Percentiles rank a stretch among this genome's conserved stretches.
These are phyloP conservation scores for Ceratobasidium sp. DNA, from an alignment of 1,284 basidiomycete species.

Conservation along the genomic window DNA sequence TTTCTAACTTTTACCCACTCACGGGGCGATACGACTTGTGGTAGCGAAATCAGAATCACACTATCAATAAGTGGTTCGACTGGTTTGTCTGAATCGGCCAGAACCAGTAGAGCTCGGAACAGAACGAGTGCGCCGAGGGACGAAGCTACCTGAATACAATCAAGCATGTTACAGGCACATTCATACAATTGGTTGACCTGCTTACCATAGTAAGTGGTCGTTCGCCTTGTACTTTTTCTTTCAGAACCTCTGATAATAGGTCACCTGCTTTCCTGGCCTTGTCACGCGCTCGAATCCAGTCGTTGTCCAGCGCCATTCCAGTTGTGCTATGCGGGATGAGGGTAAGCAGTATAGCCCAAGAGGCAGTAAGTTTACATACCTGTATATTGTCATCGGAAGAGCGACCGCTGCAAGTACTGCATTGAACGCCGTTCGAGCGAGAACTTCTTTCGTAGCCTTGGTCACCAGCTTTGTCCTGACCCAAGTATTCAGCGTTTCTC, in stretches of 20 bases:
- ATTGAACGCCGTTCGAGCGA: constrained; percentile 63
- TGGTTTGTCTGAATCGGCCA: constrained; percentile 51
- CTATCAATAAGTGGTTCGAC: constrained; percentile 60
- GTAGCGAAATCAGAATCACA: constrained; percentile 61
- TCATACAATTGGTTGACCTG: neutral
- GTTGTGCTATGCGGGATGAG: constrained; percentile 3
- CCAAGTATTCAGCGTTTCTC: constrained; percentile 57
- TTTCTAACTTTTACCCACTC: constrained; percentile 58
- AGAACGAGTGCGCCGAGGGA: constrained; percentile 64
- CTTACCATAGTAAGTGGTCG: constrained; percentile 61
- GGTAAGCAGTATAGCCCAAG: neutral
- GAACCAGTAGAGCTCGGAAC: constrained; percentile 60
- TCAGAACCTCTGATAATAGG: constrained; percentile 63
- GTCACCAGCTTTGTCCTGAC: constrained; percentile 54
- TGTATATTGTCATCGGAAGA: constrained; percentile 58
- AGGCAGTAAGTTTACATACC: constrained; percentile 3
- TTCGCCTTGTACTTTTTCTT: constrained; percentile 63
- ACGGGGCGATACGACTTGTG: constrained; percentile 56
- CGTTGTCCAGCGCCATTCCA: constrained; percentile 51
- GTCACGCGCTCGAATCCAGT: constrained; percentile 59
- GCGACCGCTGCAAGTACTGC: constrained; percentile 64
- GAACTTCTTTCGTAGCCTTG: constrained; percentile 58
- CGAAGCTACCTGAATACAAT: constrained; percentile 57
- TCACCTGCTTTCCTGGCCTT: constrained; percentile 61
- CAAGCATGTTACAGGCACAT: neutral